phyloP scores from a whole-genome alignment of 352 stramenopile species.

The Phytophthora sojae region DNA sequence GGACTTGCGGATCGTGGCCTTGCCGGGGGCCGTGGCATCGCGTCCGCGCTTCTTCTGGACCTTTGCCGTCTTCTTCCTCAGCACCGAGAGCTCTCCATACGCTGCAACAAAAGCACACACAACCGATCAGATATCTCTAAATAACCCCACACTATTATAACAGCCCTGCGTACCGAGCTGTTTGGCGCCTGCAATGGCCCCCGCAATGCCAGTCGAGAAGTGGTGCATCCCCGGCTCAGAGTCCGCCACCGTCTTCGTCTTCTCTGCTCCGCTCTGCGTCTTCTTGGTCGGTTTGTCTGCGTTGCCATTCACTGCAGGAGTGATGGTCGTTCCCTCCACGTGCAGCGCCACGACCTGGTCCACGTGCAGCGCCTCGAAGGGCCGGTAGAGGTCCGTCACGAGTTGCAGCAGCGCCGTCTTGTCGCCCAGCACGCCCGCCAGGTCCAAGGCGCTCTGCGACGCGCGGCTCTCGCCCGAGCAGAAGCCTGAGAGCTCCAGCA shows the following conservation, averaged over 20 bases:
- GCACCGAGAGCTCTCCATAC: conserved; percentile 50
- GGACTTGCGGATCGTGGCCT: conserved; percentile 12
- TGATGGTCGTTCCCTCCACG: conserved; percentile 19
- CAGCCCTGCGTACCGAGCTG: conserved; percentile 41
- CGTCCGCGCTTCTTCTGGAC: conserved; percentile 8
- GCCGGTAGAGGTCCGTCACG: conserved; percentile 45
- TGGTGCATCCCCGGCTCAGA: conserved; percentile 18
- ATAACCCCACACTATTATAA: background rate
- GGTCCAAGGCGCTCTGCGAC: conserved; percentile 46
- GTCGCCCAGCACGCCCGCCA: conserved; percentile 50
- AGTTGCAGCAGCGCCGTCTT: conserved; percentile 41
- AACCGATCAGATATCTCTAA: background rate
- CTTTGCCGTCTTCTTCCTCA: conserved; percentile 19
- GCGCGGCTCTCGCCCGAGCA: conserved; percentile 42
- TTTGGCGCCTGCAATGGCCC: conserved; percentile 55
- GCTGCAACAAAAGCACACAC: conserved; percentile 31
- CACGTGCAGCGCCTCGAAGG: conserved; percentile 52
- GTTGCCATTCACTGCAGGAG: background rate
- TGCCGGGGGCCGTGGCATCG: conserved; percentile 12
- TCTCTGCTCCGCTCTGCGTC: background rate
- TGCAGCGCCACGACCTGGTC: conserved; percentile 62
- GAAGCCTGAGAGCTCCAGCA: conserved; percentile 44
- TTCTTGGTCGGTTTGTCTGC: conserved; percentile 4
- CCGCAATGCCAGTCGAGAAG: conserved; percentile 51
- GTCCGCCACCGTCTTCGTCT: too few relatives aligned